Percentiles rank a stretch among this genome's conserved stretches.
phyloP scores from a whole-genome alignment of 345 rosid genomes.

The Clarkia xantiana region DNA sequence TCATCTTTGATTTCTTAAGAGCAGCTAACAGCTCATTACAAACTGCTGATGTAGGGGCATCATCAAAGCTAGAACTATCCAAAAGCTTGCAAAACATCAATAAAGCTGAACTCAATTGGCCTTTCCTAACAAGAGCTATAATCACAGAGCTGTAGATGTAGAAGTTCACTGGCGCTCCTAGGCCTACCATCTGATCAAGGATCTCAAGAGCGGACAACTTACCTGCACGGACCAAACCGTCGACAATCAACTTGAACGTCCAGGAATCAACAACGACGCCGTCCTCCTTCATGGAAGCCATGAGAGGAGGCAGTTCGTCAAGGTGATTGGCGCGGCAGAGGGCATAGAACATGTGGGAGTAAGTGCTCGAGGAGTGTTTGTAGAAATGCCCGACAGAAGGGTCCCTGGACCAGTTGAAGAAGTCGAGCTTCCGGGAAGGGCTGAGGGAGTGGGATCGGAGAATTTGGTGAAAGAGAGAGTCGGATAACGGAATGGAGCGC shows the following conservation, averaged over 20 bases:
- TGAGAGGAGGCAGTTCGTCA: slow-evolving; percentile 45
- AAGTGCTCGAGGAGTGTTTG: slow-evolving; percentile 50
- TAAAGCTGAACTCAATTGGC: slow-evolving; percentile 39
- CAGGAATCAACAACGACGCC: slow-evolving; percentile 34
- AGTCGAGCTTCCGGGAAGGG: slow-evolving; percentile 43
- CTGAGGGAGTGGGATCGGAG: slow-evolving; percentile 41
- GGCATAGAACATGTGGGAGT: slow-evolving; percentile 50
- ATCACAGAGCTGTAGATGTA: slow-evolving; percentile 50
- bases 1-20: slow-evolving; percentile 47
- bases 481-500: slow-evolving; percentile 39
- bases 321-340: slow-evolving; percentile 44
- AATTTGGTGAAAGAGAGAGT: slow-evolving; percentile 50
- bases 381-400: slow-evolving; percentile 33
- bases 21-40: slow-evolving; percentile 58
- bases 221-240: slow-evolving; percentile 36
- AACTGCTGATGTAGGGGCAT: slow-evolving; percentile 17
- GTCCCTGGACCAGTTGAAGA: slow-evolving; percentile 36
- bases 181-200: slow-evolving; percentile 66
- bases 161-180: slow-evolving; percentile 29
- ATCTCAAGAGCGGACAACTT: slow-evolving; percentile 55
- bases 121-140: slow-evolving; percentile 49
- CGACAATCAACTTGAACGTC: slow-evolving; percentile 48
- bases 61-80: slow-evolving; percentile 16
- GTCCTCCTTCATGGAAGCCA: slow-evolving; percentile 52
- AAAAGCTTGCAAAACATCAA: slow-evolving; percentile 61